These are phyloP conservation scores for Neurospora africana DNA, from an alignment of 495 filamentous ascomycete genomes.

Conservation along the genomic window DNA sequence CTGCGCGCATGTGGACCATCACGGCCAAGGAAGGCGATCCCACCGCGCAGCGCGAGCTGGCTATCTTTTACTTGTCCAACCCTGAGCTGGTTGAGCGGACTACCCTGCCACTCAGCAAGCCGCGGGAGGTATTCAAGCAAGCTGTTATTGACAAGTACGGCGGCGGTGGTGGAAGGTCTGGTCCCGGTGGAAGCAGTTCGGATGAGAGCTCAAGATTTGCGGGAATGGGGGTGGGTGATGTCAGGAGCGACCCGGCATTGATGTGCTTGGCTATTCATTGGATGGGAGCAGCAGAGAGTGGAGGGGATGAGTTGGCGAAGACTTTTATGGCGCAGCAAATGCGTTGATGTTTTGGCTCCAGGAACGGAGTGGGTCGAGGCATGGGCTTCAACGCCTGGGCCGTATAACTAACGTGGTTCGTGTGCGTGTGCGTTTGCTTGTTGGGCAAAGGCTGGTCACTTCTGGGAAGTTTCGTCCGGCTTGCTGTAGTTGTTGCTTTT, in stretches of 20 bases:
- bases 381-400: background rate
- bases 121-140: constrained; percentile 83
- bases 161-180: constrained; percentile 25
- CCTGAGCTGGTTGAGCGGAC: constrained; percentile 78
- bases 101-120: constrained; percentile 73
- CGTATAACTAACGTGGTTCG: background rate
- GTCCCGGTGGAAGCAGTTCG: constrained; percentile 7
- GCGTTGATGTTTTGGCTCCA: constrained; percentile 7
- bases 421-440: background rate
- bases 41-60: constrained; percentile 88
- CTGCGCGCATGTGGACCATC: constrained; percentile 86
- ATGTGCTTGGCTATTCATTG: constrained; percentile 97
- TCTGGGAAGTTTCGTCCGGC: background rate
- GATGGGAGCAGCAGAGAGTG: constrained; percentile 86
- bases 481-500: background rate
- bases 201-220: constrained; percentile 5
- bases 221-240: constrained; percentile 35
- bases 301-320: constrained; percentile 78
- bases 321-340: constrained; percentile 66
- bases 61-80: constrained; percentile 87
- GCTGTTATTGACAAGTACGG: constrained; percentile 69
- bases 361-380: background rate
- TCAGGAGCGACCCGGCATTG: constrained; percentile 70
- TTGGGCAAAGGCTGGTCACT: background rate
- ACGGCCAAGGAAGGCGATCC: constrained; percentile 89